phyloP scores from a whole-genome alignment of 805 yeast species.

The Scheffersomyces stipitis region DNA sequence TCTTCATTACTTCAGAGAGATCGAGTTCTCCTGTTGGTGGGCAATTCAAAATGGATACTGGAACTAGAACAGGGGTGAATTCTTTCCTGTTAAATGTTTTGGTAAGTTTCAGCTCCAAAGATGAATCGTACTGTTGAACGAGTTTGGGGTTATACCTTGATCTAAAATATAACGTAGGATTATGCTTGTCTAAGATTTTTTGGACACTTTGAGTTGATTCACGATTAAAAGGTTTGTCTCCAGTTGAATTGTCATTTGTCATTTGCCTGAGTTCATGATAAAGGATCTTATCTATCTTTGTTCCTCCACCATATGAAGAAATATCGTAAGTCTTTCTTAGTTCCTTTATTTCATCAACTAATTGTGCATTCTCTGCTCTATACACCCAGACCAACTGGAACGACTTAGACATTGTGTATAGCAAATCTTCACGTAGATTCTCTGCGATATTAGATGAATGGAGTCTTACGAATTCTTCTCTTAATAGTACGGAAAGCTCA shows the following conservation, averaged over 20 bases:
- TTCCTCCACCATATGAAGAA: conserved; percentile 4
- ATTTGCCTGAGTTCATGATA: conserved; percentile 12
- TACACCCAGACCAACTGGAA: conserved; percentile 36
- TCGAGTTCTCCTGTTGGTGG: conserved; percentile 36
- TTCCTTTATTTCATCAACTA: conserved; percentile 7
- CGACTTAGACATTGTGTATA: conserved; percentile 17
- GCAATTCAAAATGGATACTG: conserved; percentile 25
- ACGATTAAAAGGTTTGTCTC: not conserved
- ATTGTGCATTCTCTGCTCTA: conserved; percentile 6
- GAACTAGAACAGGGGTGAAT: conserved; percentile 22
- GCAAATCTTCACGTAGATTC: conserved; percentile 26
- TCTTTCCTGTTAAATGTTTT: not conserved
- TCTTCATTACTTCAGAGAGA: conserved; percentile 27
- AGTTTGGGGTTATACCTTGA: conserved; percentile 2
- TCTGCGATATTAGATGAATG: conserved; percentile 27
- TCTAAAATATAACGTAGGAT: conserved; percentile 23
- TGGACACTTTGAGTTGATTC: conserved; percentile 2
- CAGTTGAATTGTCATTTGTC: conserved; percentile 1
- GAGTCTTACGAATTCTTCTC: conserved; percentile 37
- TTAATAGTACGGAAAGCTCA: conserved; percentile 20
- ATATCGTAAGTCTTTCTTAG: conserved; percentile 8
- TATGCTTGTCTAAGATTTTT: conserved; percentile 14
- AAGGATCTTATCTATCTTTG: conserved; percentile 7
- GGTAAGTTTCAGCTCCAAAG: not conserved
- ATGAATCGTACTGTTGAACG: not conserved